Evolutionary conservation across 345 rosid species (phyloP), one percentile per base, ranked within the genome.

Genomic region (Gossypium thurberi): DNA sequence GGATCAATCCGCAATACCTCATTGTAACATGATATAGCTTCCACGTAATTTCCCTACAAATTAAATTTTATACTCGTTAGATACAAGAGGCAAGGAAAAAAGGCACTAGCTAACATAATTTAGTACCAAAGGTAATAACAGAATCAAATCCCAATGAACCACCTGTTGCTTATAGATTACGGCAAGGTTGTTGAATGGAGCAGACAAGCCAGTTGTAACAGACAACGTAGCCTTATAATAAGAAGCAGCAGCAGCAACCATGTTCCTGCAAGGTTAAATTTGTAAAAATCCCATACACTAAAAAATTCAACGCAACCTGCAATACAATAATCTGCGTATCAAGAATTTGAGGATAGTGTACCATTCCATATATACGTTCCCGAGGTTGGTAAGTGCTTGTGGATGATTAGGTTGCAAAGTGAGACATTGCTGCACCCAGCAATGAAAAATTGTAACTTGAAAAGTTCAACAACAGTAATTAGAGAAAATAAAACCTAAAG

Each of bases 311-410:
- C 72, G 51, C 8, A 3, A 7, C 2, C 46, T n/a, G 9, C 28
- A 69, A 2, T 68, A 51, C n/a, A 56, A 33, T n/a, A 20, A 13
- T 10, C 26, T 4, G 43, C 15, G 23, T 17, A 37, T 8, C 43
- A 46, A 65, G 20, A 72, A 60, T 65, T 26, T 23, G 73, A 61
- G 65, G 20, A 65, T 48, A 72, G 65, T 70, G 28, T 85, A 93
- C 99, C 99, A 91, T 79, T 96, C 99, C 98, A 93, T 93, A 76
- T 96, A 96, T 76, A 96, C 86, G 77, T 96, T 93, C 73, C 99
- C 99, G 71, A 96, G 94, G 76, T 96, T 96, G 70, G 98, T 92
- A 69, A 96, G 91, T 23, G 99, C 97, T 80, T 93, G 98, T n/a
- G 99, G 99, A 73, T 96, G 99, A 74, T 79, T 90, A 15, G 98